phyloP scores from a whole-genome alignment of 2,329 filamentous ascomycete species.

The Apiospora arundinis region DNA sequence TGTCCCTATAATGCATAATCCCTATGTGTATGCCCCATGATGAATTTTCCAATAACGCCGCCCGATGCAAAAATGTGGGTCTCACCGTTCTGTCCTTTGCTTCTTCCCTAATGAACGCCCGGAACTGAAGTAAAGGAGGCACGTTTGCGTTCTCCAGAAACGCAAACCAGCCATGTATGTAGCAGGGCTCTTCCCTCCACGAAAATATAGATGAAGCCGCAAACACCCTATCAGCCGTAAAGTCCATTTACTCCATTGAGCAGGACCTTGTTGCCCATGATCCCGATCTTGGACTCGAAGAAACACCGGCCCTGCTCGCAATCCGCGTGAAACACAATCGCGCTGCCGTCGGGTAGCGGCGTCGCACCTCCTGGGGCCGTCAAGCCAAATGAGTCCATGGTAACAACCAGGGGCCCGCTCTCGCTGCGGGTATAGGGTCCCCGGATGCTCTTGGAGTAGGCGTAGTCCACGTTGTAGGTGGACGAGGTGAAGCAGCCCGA shows the following conservation, averaged over 20 bases:
- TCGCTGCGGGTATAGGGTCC: conserved; percentile 46
- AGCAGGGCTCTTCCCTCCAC: not conserved
- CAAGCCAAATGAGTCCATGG: conserved; percentile 45
- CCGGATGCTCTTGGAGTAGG: conserved; percentile 48
- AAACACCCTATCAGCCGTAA: conserved; percentile 8
- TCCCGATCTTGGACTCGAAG: conserved; percentile 39
- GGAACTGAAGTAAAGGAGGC: not conserved
- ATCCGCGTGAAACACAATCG: conserved; percentile 46
- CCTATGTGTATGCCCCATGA: not conserved
- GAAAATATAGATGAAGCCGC: not conserved
- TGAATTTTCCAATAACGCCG: conserved; percentile 6
- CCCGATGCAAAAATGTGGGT: not conserved
- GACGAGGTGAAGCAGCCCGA: conserved; percentile 62
- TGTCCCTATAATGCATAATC: not conserved
- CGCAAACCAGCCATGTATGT: not conserved
- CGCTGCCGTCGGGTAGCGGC: conserved; percentile 37
- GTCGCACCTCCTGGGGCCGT: conserved; percentile 50
- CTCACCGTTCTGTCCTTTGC: not conserved
- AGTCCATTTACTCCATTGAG: conserved; percentile 27
- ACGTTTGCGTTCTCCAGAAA: not conserved
- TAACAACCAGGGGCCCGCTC: conserved; percentile 40
- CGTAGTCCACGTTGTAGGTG: conserved; percentile 66
- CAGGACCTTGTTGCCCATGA: conserved; percentile 32
- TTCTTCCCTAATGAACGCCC: not conserved
- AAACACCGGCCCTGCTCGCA: conserved; percentile 45